Evolutionary conservation across 139 green algal species (phyloP), one percentile per base, ranked within the genome.

Genomic region (Micractinium conductrix): DNA sequence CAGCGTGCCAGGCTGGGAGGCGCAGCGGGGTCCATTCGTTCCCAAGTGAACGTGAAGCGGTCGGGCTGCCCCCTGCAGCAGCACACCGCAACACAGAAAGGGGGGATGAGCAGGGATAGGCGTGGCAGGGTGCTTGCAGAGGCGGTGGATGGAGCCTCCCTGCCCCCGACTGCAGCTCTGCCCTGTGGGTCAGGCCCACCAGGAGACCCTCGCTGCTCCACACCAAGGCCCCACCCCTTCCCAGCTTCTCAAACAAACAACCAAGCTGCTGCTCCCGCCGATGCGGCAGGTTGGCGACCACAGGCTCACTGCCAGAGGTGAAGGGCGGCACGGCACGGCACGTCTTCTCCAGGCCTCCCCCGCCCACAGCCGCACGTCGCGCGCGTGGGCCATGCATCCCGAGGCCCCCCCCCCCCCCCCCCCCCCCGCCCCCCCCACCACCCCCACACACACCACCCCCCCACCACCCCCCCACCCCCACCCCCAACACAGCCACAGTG

Each of bases 101-200:
- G 21, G 71, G 42, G 28, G 22, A 40, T 28, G 37, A 74, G 21
- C 60, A 97, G 93, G 93, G 79, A 92, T 92, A n/a, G 93, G 81
- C 42, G 2, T 12, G 35, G 5, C 33, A 8, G 40, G 68, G 9
- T 10, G 17, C 38, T 5, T 21, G 38, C 26, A 19, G 8, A 3
- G 26, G 24, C 8, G 60, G 24, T 68, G 60, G 19, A 19, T 26
- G 55, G 16, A 30, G 10, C 12, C 55, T 30, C 26, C 16, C 14
- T 14, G 55, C 55, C 5, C 16, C 16, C 55, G 19, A 30, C 17
- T n/a, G 55, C 55, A n/a, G 16, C 30, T 30, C 55, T 30, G 21
- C 17, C 55, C 19, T 8, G 55, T 19, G 10, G 48, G 48, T 16
- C 48, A 58, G 48, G 48, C 16, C n/a, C n/a, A 58, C 48, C 16